These are phyloP conservation scores for Ormosia emarginata DNA, from an alignment of 306 rosid genomes.

Conservation along the genomic window DNA sequence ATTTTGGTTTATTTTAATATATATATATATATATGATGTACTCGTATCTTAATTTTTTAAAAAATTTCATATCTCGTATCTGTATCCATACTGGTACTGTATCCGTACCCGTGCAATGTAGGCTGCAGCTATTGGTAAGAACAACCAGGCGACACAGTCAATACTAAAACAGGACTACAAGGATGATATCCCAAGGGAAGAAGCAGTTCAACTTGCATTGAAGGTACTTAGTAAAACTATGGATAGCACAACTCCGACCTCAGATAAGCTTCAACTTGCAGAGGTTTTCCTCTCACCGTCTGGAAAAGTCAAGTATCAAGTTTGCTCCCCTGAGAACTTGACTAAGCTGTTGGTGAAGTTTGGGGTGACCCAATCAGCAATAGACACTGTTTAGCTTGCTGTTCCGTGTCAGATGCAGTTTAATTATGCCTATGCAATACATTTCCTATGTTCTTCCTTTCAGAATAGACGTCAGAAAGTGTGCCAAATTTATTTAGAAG, in stretches of 20 bases:
- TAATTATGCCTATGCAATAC: neutral
- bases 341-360: slow-evolving; percentile 43
- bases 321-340: slow-evolving; percentile 42
- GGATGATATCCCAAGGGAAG: slow-evolving; percentile 49
- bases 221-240: slow-evolving; percentile 50
- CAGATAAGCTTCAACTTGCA: slow-evolving; percentile 47
- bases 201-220: slow-evolving; percentile 51
- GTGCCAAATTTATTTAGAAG: neutral
- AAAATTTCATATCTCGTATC: too few species aligned
- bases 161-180: slow-evolving; percentile 53
- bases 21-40: too few species aligned
- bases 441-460: slow-evolving; percentile 7
- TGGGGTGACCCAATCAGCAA: slow-evolving; percentile 50
- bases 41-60: too few species aligned
- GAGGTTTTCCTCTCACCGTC: slow-evolving; percentile 47
- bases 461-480: neutral
- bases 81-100: too few species aligned
- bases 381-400: slow-evolving; percentile 41
- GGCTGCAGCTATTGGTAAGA: slow-evolving; percentile 51
- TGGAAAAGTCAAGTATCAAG: slow-evolving; percentile 49
- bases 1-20: too few species aligned
- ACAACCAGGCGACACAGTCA: slow-evolving; percentile 50
- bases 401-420: slow-evolving; percentile 9
- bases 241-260: slow-evolving; percentile 48
- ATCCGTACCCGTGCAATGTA: too few species aligned